A percentile compares a stretch with the other conserved stretches of the same genome.
These are phyloP conservation scores for Tanacetum coccineum DNA, from an alignment of 129 eudicot species.

Conservation along the genomic window DNA sequence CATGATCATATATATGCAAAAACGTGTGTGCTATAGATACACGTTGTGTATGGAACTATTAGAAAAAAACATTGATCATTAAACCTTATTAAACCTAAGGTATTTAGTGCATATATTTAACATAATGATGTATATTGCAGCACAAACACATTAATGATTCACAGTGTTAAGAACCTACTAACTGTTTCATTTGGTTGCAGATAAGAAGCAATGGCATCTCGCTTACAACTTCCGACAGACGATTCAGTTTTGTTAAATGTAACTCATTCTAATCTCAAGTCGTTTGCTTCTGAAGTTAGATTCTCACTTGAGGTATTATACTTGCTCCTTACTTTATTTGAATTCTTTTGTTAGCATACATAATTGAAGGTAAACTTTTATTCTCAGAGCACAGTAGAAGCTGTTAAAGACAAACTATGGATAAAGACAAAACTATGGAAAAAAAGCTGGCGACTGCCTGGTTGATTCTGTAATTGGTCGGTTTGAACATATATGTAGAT, in stretches of 20 bases:
- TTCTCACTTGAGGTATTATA: slow-evolving; percentile 72
- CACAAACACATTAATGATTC: too few species aligned
- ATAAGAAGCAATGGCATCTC: slow-evolving; percentile 47
- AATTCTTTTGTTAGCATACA: not conserved
- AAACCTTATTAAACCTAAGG: not conserved
- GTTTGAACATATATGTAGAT: slow-evolving; percentile 80
- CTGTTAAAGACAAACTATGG: slow-evolving; percentile 92
- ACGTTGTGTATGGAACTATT: not conserved
- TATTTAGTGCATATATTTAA: not conserved
- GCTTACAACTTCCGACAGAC: slow-evolving; percentile 66
- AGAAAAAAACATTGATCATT: not conserved
- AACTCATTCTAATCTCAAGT: slow-evolving; percentile 85
- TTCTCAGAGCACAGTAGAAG: slow-evolving; percentile 75
- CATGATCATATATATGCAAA: too few species aligned
- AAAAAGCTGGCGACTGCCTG: slow-evolving; percentile 87
- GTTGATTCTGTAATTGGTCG: slow-evolving; percentile 72
- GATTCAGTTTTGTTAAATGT: slow-evolving; percentile 65
- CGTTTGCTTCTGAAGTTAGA: slow-evolving; percentile 65
- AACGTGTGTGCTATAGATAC: not conserved
- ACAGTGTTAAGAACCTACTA: not conserved
- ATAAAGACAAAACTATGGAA: too few species aligned
- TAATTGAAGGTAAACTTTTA: not conserved
- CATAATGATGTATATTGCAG: too few species aligned
- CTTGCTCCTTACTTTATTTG: slow-evolving; percentile 4
- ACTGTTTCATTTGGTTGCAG: slow-evolving; percentile 22